Evolutionary conservation across 2,329 filamentous ascomycete genomes (phyloP).

Genomic region (Madurella mycetomatis): DNA sequence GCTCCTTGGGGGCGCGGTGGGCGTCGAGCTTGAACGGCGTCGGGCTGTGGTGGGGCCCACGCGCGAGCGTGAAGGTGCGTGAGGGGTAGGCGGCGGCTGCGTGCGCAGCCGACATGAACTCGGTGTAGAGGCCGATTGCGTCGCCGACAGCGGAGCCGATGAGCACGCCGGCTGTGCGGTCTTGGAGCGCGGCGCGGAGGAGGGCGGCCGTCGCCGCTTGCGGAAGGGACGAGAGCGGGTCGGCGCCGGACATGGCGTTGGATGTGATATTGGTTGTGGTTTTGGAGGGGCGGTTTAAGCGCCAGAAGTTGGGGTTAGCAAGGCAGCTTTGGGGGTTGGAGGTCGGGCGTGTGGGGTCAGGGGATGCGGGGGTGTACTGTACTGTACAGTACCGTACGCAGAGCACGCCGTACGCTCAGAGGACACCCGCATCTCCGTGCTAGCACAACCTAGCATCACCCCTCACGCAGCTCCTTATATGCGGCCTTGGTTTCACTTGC

Average conservation of each 20-base stretch:
- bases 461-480: too few relatives aligned
- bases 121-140: constrained; percentile 51
- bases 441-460: too few relatives aligned
- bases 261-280: neutral
- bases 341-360: too few relatives aligned
- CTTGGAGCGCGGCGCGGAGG: constrained; percentile 26
- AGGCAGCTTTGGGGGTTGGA: too few relatives aligned
- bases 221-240: neutral
- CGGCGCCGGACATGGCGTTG: neutral
- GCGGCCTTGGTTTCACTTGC: too few relatives aligned
- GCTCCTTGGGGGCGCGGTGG: constrained; percentile 40
- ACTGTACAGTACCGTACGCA: too few relatives aligned
- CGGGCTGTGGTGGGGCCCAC: constrained; percentile 19
- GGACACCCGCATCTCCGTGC: too few relatives aligned
- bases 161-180: constrained; percentile 41
- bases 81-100: constrained; percentile 36
- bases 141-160: constrained; percentile 51
- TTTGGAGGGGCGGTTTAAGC: neutral
- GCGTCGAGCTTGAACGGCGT: constrained; percentile 42
- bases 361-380: too few relatives aligned
- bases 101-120: constrained; percentile 40
- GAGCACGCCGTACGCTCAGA: too few relatives aligned
- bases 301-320: too few relatives aligned
- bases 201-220: constrained; percentile 2
- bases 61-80: constrained; percentile 36